Evolutionary conservation across 768 basidiomycete genomes (phyloP).

Genomic region (Rhodotorula toruloides): DNA sequence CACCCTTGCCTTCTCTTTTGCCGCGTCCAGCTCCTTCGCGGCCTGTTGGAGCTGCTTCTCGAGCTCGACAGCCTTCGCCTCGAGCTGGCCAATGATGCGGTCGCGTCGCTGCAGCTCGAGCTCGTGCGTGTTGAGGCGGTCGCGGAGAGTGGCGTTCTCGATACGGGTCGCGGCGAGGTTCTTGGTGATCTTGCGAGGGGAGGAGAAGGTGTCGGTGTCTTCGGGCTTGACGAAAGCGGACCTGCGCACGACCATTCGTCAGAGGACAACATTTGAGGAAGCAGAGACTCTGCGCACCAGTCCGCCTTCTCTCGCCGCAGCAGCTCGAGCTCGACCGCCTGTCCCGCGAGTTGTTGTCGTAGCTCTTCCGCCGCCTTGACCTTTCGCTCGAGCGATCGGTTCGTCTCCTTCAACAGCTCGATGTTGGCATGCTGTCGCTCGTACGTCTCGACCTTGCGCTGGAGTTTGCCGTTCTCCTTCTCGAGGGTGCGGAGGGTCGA

Average conservation of each 20-base stretch:
- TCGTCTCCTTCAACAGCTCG: constrained; percentile 41
- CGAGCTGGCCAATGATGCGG: constrained; percentile 37
- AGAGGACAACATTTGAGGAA: too few species aligned
- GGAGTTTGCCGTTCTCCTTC: constrained; percentile 39
- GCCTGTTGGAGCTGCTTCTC: constrained; percentile 11
- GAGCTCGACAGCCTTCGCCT: constrained; percentile 15
- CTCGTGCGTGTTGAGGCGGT: constrained; percentile 32
- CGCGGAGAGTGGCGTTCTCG: constrained; percentile 38
- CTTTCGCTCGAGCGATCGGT: constrained; percentile 39
- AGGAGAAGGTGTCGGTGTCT: constrained; percentile 28
- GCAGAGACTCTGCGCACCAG: constrained; percentile 22
- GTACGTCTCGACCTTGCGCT: constrained; percentile 36
- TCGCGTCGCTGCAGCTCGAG: constrained; percentile 36
- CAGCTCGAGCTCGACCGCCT: constrained; percentile 27
- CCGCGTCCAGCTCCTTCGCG: constrained; percentile 1
- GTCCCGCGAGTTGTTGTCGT: constrained; percentile 18
- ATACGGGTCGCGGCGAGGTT: constrained; percentile 39
- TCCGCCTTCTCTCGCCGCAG: constrained; percentile 39
- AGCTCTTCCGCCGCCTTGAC: constrained; percentile 29
- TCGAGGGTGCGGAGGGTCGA: constrained; percentile 39
- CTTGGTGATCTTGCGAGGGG: constrained; percentile 39
- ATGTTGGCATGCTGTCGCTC: constrained; percentile 38
- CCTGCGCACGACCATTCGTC: not conserved
- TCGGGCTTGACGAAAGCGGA: constrained; percentile 30
- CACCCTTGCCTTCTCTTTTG: constrained; percentile 30